Evolutionary conservation across 208 protist genomes (phyloP), one percentile per base, ranked within the genome.

Genomic region (Porcisia deanei): DNA sequence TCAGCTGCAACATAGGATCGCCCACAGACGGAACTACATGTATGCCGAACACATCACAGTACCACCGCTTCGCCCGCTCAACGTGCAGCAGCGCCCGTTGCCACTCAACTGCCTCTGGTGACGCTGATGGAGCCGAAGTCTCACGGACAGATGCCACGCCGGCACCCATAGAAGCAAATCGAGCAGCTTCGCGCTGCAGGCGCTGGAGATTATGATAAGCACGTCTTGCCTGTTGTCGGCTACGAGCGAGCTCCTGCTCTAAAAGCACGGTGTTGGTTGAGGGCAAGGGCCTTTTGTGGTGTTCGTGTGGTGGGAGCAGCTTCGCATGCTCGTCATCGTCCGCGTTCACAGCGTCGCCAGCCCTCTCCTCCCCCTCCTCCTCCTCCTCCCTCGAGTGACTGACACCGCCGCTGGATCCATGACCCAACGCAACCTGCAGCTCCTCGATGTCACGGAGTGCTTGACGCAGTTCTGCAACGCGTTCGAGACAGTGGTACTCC

Each of bases 401-500:
- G 22, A 54, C 34, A 20, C 39, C 3, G 30, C 53, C 49, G 52
- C 60, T 18, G 49, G 2, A 30, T 43, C 55, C 30, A 66, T 67
- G 8, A 39, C 57, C n/a, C 73, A 71, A 1, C 34, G 12, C 71
- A 54, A 25, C 58, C 70, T 80, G 57, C 30, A 81, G 34, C 43
- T 86, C 73, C 52, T 76, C 74, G 2, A 79, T n/a, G 53, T 84
- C 58, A n/a, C 73, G 67, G n/a, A 91, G 74, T 14, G 67, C 69
- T 18, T 72, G 39, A 0, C 88, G 85, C 55, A 91, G 80, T 25
- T 85, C 73, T 2, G 82, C 81, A 12, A 91, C 84, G 63, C 79
- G 84, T 71, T 88, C 83, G 12, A 89, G 60, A 45, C 85, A 89
- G 18, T 81, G n/a, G 55, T 88, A 89, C 70, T 91, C 87, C 5